Base-by-base conservation (phyloP, 495 filamentous ascomycete genomes). In the Eremomyces bilateralis region DNA sequence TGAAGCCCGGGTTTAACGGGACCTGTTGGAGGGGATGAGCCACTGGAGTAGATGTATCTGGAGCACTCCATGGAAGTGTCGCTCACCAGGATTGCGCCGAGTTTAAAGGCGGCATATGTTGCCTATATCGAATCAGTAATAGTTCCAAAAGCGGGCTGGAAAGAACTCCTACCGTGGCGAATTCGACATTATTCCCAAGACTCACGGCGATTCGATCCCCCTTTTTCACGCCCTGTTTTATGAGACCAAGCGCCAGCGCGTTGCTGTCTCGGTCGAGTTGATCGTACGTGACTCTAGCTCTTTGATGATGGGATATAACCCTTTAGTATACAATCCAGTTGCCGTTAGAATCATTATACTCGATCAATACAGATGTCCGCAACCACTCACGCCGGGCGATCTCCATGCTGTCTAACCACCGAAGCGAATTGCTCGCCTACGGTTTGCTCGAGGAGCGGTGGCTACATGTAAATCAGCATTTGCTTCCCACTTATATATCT, bases 1-100 rank as follows among this genome's bases (percentile, higher is more conserved):
- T 93, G 63, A 94, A 97, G 0, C 71, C 78, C 2, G 82, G 85
- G 54, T 97, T 97, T 21, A 97, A 60, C 1, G 88, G 88, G 1
- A 91, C 73, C 69, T 76, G 21, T 1, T 17, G 15, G 4, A 21
- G 35, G 24, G 24, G 8, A 15, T 8, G 15, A 17, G 30, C 15
- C 15, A 32, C 36, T 45, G 11, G 21, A 11, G n/a, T 32, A 24
- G 21, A 21, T 2, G 20, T 8, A 27, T 5, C 22, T 17, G n/a
- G n/a, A n/a, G n/a, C n/a, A n/a, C n/a, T n/a, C n/a, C n/a, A n/a
- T n/a, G n/a, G n/a, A 10, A 20, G 29, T 31, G 12, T 11, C 17
- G 42, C 60, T 31, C 53, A 76, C 84, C 37, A 94, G 59, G 32
- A 94, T 73, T 29, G 80, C 88, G 12, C 88, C 88, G 2, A 94